Evolutionary conservation across 805 yeast genomes (phyloP).

Genomic region (Metschnikowia koreensis): DNA sequence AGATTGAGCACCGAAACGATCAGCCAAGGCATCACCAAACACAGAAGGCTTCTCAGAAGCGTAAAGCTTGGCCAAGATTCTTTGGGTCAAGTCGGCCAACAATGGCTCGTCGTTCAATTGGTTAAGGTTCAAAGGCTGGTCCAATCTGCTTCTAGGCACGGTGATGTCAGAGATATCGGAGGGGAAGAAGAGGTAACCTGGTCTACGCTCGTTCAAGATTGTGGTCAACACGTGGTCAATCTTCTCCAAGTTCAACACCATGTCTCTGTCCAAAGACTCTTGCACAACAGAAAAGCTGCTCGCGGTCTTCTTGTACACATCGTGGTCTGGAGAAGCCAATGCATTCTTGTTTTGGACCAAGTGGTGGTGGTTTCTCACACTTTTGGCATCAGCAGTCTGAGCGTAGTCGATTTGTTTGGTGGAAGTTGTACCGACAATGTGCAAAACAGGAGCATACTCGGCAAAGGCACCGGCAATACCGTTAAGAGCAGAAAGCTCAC

Average conservation of each 20-base stretch:
- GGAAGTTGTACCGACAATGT: slow-evolving; percentile 71
- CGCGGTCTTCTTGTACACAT: slow-evolving; percentile 63
- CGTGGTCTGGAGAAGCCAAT: slow-evolving; percentile 58
- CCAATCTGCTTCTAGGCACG: slow-evolving; percentile 25
- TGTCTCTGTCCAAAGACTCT: slow-evolving; percentile 35
- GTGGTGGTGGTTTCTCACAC: slow-evolving; percentile 49
- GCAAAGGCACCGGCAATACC: slow-evolving; percentile 82
- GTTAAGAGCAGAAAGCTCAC: slow-evolving; percentile 81
- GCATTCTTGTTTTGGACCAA: slow-evolving; percentile 52
- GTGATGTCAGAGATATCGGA: slow-evolving; percentile 54
- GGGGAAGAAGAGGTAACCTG: slow-evolving; percentile 83
- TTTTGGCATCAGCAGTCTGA: neutral
- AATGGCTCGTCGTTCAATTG: slow-evolving; percentile 16
- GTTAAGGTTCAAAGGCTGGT: slow-evolving; percentile 14
- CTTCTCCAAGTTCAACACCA: slow-evolving; percentile 40
- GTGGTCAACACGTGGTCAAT: slow-evolving; percentile 65
- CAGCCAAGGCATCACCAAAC: slow-evolving; percentile 67
- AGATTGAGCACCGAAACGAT: slow-evolving; percentile 54
- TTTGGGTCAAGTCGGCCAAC: slow-evolving; percentile 23
- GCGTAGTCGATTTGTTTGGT: slow-evolving; percentile 26
- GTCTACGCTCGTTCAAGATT: slow-evolving; percentile 59
- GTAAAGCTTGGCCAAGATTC: slow-evolving; percentile 52
- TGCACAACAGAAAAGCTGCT: slow-evolving; percentile 50
- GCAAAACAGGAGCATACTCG: slow-evolving; percentile 75
- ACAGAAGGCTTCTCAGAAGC: slow-evolving; percentile 58